Evolutionary conservation across 2,329 filamentous ascomycete genomes (phyloP), one percentile per base, ranked within the genome.

Genomic region (Diaporthe capsici): DNA sequence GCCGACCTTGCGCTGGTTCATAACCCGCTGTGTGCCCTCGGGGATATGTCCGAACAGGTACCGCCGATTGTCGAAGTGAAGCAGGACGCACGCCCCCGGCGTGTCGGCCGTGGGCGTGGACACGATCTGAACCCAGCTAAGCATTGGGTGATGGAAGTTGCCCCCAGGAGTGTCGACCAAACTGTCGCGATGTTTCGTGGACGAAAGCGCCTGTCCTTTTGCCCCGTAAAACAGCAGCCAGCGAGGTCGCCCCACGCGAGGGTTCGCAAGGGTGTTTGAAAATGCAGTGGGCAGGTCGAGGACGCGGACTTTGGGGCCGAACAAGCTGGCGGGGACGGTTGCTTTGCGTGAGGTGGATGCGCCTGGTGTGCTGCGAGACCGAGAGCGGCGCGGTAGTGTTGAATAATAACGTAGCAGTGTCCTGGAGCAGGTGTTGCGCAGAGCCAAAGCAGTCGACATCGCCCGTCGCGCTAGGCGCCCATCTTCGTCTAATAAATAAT

Each of bases 101-200:
- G 95, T 98, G 84, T 99, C 97, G 76, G 93, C 93, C 79, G 96
- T 97, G 20, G 96, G 96, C 76, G 94, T 94, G 25, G 93, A 94
- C 77, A 96, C 84, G 80, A 98, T 86, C 83, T 97, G 93, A 74
- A 96, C 88, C 80, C 88, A 91, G 82, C 90, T 93, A 79, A 92
- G 89, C 96, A 98, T 98, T 57, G 63, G 76, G 39, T 15, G 49
- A 25, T 22, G 5, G 68, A 61, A 74, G 28, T 44, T 51, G 39
- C 34, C 7, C 22, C 75, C 53, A 17, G 75, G 75, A 34, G 25
- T 34, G 42, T 75, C 72, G 60, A 68, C 42, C 31, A 28, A 12
- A 6, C n/a, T 42, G 17, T 68, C 58, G 67, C 65, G 20, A 10
- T 44, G 49, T 37, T 6, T n/a, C n/a, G 22, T 1, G 17, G 72